These are phyloP conservation scores for Nymphaea colorata DNA, from an alignment of 164 flowering plant species.

Conservation along the genomic window DNA sequence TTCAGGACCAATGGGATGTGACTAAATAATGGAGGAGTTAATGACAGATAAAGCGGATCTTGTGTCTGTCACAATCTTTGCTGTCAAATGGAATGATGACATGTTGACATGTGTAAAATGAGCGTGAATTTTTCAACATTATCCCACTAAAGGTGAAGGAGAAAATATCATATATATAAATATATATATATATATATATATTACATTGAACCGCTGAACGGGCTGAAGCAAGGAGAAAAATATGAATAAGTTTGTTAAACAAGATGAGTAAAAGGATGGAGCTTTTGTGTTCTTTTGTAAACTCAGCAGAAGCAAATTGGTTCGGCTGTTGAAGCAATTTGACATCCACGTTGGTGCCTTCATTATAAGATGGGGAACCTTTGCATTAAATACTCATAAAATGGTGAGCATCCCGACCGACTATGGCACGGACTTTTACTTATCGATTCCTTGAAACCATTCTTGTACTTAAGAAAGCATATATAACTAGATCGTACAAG, in stretches of 20 bases:
- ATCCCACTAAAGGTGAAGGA: no score
- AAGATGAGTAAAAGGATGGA: no score
- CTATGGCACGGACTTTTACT: neutral
- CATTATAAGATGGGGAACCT: neutral
- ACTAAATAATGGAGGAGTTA: neutral
- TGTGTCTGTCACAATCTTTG: neutral
- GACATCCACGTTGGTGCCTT: neutral
- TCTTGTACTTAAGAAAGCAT: no score
- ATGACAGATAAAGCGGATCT: neutral
- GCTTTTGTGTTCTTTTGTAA: no score
- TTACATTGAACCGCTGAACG: no score
- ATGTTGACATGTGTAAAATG: neutral
- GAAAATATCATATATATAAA: no score
- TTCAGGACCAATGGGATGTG: neutral
- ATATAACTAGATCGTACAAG: no score
- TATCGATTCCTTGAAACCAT: no score
- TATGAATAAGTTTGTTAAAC: no score
- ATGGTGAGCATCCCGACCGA: neutral
- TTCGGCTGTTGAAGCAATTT: neutral
- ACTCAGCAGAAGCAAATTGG: neutral
- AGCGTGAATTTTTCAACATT: neutral
- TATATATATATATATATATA: no score
- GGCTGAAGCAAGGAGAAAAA: no score
- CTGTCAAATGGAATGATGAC: neutral
- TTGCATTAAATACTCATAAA: neutral